These are phyloP conservation scores for Scortechinia acanthostroma DNA, from an alignment of 2,329 filamentous ascomycete genomes.

Conservation along the genomic window DNA sequence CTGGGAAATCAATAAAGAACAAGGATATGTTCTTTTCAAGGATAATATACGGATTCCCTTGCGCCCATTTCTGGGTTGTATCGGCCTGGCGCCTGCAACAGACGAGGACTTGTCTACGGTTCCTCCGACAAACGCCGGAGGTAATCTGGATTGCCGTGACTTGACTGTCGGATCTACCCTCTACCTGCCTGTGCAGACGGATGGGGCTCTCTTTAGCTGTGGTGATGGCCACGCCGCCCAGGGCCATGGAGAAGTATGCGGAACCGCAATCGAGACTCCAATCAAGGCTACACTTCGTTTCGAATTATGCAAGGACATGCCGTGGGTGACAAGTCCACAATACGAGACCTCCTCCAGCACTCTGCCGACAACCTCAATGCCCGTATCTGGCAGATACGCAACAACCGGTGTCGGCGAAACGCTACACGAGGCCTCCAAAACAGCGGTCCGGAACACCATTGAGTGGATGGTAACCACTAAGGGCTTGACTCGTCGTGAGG, in stretches of 20 bases:
- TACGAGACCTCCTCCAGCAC: conserved; percentile 25
- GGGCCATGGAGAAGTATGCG: conserved; percentile 44
- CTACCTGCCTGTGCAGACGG: conserved; percentile 37
- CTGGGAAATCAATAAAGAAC: conserved; percentile 31
- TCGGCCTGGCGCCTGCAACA: conserved; percentile 37
- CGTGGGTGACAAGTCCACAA: conserved; percentile 37
- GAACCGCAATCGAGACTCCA: conserved; percentile 46
- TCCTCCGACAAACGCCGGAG: conserved; percentile 36
- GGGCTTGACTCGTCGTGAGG: conserved; percentile 32
- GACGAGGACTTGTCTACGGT: conserved; percentile 37
- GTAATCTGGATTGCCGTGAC: conserved; percentile 46
- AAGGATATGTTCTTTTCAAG: conserved; percentile 33
- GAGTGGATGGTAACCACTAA: conserved; percentile 37
- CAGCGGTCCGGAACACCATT: conserved; percentile 36
- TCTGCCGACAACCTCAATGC: conserved; percentile 13
- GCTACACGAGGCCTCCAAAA: conserved; percentile 35
- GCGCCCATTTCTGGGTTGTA: conserved; percentile 40
- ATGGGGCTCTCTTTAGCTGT: conserved; percentile 41
- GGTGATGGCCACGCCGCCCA: conserved; percentile 46
- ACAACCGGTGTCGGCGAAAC: conserved; percentile 36
- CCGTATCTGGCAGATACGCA: conserved; percentile 29
- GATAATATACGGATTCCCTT: conserved; percentile 39
- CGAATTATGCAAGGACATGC: conserved; percentile 33
- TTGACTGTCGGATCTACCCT: conserved; percentile 34
- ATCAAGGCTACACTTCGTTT: conserved; percentile 38